Evolutionary conservation across 768 basidiomycete species (phyloP).

Genomic region (Lactarius tabidus): DNA sequence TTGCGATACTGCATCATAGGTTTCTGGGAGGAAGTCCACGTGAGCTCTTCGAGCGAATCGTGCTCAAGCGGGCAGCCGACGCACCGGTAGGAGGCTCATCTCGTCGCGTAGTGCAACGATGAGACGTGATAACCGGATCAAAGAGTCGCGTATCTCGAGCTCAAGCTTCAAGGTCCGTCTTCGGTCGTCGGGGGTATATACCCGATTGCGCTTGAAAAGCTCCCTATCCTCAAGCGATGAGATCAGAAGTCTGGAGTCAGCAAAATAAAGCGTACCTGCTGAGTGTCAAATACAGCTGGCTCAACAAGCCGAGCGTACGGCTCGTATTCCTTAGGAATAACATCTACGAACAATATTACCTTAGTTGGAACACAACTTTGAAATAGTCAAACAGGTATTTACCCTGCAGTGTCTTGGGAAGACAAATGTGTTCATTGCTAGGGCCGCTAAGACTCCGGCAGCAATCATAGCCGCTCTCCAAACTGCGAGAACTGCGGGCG

Average conservation of each 20-base stretch:
- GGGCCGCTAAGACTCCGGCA: slow-evolving; percentile 43
- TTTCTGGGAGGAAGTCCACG: slow-evolving; percentile 34
- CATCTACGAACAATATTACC: slow-evolving; percentile 30
- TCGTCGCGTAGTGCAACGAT: slow-evolving; percentile 45
- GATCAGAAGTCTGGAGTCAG: neutral
- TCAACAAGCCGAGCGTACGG: slow-evolving; percentile 38
- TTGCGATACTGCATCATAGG: slow-evolving; percentile 44
- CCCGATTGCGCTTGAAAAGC: slow-evolving; percentile 30
- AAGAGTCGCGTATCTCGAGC: slow-evolving; percentile 39
- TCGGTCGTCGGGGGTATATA: slow-evolving; percentile 31
- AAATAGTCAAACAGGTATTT: slow-evolving; percentile 7
- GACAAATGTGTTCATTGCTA: slow-evolving; percentile 42
- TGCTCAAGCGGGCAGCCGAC: slow-evolving; percentile 19
- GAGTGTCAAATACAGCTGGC: slow-evolving; percentile 42
- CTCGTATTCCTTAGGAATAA: slow-evolving; percentile 41
- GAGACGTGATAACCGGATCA: slow-evolving; percentile 38
- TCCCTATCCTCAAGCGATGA: slow-evolving; percentile 6
- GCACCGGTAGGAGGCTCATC: slow-evolving; percentile 45
- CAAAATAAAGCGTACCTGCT: slow-evolving; percentile 35
- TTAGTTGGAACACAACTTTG: neutral
- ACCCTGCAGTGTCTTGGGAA: slow-evolving; percentile 48
- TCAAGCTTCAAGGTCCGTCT: slow-evolving; percentile 40
- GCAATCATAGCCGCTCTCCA: slow-evolving; percentile 41
- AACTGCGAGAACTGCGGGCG: slow-evolving; percentile 36
- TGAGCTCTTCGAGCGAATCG: neutral